phyloP scores from a whole-genome alignment of 2,329 filamentous ascomycete genomes.

The Penicillium sp. region DNA sequence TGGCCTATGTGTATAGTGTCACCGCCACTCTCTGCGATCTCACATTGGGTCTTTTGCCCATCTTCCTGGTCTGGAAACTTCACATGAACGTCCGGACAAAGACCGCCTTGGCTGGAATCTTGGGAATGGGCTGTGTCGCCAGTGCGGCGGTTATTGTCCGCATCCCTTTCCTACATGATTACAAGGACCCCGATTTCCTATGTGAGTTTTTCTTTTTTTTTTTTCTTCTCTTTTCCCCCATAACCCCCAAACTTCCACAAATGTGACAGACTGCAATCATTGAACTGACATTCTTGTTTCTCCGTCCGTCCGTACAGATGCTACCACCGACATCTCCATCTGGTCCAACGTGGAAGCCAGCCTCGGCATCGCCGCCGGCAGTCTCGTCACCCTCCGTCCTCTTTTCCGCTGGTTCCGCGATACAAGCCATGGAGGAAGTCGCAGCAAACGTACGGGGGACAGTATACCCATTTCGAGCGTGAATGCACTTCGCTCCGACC shows the following conservation, averaged over 20 bases:
- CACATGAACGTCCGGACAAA: conserved; percentile 52
- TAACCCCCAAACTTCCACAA: too few species aligned
- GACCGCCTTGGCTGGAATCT: conserved; percentile 46
- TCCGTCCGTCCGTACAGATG: conserved; percentile 17
- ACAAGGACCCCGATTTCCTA: conserved; percentile 29
- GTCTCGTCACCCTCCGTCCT: conserved; percentile 46
- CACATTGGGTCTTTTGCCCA: conserved; percentile 48
- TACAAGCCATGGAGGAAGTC: conserved; percentile 20
- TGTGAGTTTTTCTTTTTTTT: conserved; percentile 22
- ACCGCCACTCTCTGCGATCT: conserved; percentile 47
- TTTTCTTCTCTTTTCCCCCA: too few species aligned
- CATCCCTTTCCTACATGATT: conserved; percentile 31
- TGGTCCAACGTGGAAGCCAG: conserved; percentile 38
- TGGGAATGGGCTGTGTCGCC: conserved; percentile 52
- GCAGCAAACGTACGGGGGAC: conserved; percentile 21
- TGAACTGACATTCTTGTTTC: conserved; percentile 6
- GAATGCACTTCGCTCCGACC: conserved; percentile 16
- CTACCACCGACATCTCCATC: conserved; percentile 35
- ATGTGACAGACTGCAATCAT: background rate
- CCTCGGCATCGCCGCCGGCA: conserved; percentile 42
- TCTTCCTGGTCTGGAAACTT: conserved; percentile 48
- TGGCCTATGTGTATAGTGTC: conserved; percentile 50
- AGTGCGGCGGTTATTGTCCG: conserved; percentile 34
- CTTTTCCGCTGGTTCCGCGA: conserved; percentile 39
- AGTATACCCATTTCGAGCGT: conserved; percentile 30